Evolutionary conservation across 345 rosid species (phyloP).

Genomic region (Brassica cretica): DNA sequence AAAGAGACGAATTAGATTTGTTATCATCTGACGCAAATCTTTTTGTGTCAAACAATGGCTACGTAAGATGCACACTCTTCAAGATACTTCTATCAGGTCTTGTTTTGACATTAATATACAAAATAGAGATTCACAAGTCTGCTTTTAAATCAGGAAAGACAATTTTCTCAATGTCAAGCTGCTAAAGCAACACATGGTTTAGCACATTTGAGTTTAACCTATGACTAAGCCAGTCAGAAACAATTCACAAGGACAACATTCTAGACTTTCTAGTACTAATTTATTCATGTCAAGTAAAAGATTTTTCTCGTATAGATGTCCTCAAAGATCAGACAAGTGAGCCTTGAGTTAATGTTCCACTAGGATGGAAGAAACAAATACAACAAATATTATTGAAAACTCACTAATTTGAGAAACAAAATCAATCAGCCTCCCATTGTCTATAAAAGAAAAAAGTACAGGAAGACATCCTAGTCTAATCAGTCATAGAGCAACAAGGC

Average conservation of each 20-base stretch:
- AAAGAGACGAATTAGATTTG: too few species aligned
- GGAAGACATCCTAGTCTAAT: slow-evolving; percentile 45
- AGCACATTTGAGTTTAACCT: not conserved
- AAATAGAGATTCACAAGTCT: too few species aligned
- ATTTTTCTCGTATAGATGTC: not conserved
- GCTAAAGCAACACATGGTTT: slow-evolving; percentile 40
- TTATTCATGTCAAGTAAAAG: not conserved
- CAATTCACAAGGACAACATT: slow-evolving; percentile 4
- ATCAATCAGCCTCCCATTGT: slow-evolving; percentile 38
- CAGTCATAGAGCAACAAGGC: slow-evolving; percentile 49
- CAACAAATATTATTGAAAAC: slow-evolving; percentile 31
- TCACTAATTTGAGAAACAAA: slow-evolving; percentile 35
- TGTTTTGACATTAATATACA: too few species aligned
- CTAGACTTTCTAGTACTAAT: slow-evolving; percentile 5
- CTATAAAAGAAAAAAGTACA: slow-evolving; percentile 18
- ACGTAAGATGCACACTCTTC: too few species aligned
- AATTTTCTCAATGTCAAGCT: slow-evolving; percentile 23
- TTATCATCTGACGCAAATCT: too few species aligned
- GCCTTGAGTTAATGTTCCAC: not conserved
- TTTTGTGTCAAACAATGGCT: too few species aligned
- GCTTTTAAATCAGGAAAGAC: too few species aligned
- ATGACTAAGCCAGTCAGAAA: slow-evolving; percentile 16
- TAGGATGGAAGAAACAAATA: not conserved
- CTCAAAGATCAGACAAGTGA: slow-evolving; percentile 2
- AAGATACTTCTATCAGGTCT: too few species aligned